Evolutionary conservation across 2,329 filamentous ascomycete species (phyloP).

Genomic region (Sarocladium brachiariae): DNA sequence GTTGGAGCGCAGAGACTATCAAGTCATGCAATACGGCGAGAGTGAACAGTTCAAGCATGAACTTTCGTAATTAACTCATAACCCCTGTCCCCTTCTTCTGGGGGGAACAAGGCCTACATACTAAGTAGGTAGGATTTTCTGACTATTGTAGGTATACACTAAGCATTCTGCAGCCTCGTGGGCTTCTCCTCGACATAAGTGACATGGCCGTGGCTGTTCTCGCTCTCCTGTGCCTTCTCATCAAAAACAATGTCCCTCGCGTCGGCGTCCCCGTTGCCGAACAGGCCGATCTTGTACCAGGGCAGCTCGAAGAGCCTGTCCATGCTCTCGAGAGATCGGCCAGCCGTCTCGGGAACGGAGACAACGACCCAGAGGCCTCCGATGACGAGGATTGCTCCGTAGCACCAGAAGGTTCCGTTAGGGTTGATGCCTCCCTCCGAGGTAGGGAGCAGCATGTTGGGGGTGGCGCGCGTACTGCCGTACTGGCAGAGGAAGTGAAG

Average conservation of each 20-base stretch:
- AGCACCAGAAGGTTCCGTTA: conserved; percentile 72
- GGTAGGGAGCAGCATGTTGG: conserved; percentile 59
- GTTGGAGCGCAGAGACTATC: no score
- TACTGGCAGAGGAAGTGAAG: conserved; percentile 76
- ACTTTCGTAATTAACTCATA: no score
- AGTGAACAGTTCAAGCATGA: no score
- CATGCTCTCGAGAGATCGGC: conserved; percentile 61
- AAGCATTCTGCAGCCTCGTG: no score
- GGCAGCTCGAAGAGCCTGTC: conserved; percentile 64
- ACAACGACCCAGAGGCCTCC: conserved; percentile 66
- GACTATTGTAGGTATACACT: no score
- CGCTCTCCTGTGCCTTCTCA: conserved; percentile 36
- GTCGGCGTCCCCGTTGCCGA: conserved; percentile 47
- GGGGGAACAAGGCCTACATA: no score
- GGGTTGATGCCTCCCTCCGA: conserved; percentile 41
- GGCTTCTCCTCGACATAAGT: conserved; percentile 28
- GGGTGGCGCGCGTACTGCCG: conserved; percentile 68
- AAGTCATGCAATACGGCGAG: no score
- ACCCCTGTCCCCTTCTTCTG: no score
- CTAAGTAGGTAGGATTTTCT: no score
- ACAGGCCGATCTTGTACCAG: conserved; percentile 65
- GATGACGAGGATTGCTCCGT: conserved; percentile 59
- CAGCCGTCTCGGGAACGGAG: conserved; percentile 65
- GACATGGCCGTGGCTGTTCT: conserved; percentile 22
- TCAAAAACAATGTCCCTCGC: conserved; percentile 33